Evolutionary conservation across 1,139 yeast genomes (phyloP).

Genomic region (Sugiyamaella neomexicana): DNA sequence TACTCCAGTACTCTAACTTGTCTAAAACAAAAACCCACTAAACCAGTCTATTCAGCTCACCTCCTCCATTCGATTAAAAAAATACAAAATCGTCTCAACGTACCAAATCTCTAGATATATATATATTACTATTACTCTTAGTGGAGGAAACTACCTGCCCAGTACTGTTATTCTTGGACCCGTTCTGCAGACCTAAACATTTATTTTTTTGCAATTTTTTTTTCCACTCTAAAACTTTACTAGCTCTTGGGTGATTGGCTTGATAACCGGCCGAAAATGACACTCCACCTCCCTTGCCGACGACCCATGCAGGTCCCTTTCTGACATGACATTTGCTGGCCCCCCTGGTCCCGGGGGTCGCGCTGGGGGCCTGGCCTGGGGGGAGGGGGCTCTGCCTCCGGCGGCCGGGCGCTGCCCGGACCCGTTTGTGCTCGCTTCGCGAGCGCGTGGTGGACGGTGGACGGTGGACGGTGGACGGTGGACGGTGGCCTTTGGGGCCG

Average conservation of each 20-base stretch:
- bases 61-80: no score
- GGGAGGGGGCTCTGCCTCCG: not conserved
- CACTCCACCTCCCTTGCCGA: not conserved
- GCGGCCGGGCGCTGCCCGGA: not conserved
- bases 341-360: no score
- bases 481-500: no score
- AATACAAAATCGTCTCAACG: not conserved
- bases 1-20: no score
- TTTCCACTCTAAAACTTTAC: not conserved
- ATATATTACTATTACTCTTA: not conserved
- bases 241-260: constrained; percentile 4
- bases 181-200: not conserved
- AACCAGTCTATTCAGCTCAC: no score
- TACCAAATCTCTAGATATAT: not conserved
- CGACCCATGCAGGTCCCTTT: constrained; percentile 9
- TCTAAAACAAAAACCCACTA: no score
- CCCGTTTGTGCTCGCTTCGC: not conserved
- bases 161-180: not conserved
- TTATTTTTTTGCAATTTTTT: not conserved
- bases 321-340: not conserved
- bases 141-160: not conserved
- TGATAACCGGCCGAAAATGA: constrained; percentile 10
- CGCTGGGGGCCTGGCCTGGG: not conserved
- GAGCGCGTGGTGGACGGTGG: not conserved
- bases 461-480: no score